These are phyloP conservation scores for Rugonectria rugulosa DNA, from an alignment of 2,329 filamentous ascomycete species.

Conservation along the genomic window DNA sequence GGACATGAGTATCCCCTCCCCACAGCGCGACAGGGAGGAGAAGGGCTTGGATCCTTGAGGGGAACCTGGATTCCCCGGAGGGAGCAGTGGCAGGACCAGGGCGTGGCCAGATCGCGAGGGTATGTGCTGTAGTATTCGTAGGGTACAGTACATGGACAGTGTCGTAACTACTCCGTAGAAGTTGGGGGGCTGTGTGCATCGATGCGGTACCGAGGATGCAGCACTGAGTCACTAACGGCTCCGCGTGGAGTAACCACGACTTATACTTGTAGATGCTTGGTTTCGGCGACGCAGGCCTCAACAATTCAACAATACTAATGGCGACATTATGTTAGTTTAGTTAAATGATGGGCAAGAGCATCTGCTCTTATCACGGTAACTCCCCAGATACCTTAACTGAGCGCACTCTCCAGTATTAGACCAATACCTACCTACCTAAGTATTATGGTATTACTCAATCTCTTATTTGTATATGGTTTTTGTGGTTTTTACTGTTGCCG, in stretches of 20 bases:
- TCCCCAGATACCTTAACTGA: no score
- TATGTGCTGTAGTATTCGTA: no score
- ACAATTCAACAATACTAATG: background rate
- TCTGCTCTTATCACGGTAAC: no score
- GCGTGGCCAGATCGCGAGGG: background rate
- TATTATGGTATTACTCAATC: no score
- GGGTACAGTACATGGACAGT: no score
- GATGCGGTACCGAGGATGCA: conserved; percentile 2
- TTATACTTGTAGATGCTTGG: background rate
- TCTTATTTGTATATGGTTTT: no score
- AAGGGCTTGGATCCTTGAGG: background rate
- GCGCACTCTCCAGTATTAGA: no score
- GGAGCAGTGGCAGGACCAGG: background rate
- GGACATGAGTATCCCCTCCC: background rate
- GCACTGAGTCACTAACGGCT: background rate
- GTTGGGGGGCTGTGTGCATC: background rate
- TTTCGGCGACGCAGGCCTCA: background rate
- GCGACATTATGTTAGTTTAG: no score
- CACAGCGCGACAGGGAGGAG: background rate
- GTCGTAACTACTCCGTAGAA: no score
- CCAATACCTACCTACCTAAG: no score
- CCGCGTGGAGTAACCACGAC: background rate
- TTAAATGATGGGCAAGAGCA: no score
- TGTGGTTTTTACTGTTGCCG: no score
- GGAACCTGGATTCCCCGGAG: conserved; percentile 5